Conservation (phyloP, 1,139 yeast species). For the Meyerozyma carpophila region DNA sequence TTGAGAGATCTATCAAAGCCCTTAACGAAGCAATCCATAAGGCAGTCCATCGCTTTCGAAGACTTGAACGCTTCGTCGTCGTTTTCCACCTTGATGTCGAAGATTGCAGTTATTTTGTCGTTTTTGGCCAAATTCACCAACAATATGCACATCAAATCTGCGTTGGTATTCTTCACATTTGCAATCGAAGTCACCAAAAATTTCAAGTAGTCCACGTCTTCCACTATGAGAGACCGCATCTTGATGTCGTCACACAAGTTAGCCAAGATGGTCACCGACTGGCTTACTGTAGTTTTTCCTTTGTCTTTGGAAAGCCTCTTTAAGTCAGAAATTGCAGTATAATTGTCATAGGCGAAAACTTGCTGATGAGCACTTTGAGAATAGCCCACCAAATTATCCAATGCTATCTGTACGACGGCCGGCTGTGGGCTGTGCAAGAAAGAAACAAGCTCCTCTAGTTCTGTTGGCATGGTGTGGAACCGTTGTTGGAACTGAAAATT, state of each 20-base stretch:
- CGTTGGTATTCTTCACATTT: slow-evolving; percentile 55
- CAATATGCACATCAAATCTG: slow-evolving; percentile 80
- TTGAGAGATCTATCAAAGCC: slow-evolving; percentile 73
- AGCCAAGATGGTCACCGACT: slow-evolving; percentile 74
- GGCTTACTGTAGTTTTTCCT: slow-evolving; percentile 53
- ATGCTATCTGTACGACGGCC: slow-evolving; percentile 78
- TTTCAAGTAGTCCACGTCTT: slow-evolving; percentile 57
- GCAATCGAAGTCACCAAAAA: slow-evolving; percentile 50
- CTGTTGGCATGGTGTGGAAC: slow-evolving; percentile 44
- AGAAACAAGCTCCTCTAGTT: slow-evolving; percentile 65
- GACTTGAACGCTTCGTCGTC: slow-evolving; percentile 47
- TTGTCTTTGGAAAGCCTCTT: slow-evolving; percentile 49
- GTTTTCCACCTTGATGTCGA: slow-evolving; percentile 41
- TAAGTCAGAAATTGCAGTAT: slow-evolving; percentile 69
- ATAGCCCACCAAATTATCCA: slow-evolving; percentile 78
- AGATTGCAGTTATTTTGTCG: slow-evolving; percentile 53
- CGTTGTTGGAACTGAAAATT: not conserved
- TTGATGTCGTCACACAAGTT: slow-evolving; percentile 71
- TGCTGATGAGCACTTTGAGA: slow-evolving; percentile 64
- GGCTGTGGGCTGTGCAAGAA: slow-evolving; percentile 83
- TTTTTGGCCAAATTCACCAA: slow-evolving; percentile 81
- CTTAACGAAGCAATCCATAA: slow-evolving; percentile 87
- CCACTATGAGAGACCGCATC: slow-evolving; percentile 60
- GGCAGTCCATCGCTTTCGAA: slow-evolving; percentile 63
- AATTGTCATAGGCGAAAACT: slow-evolving; percentile 67